Base-by-base conservation (phyloP, 371 early-diverging fungal species). In the Mucor saturninus region DNA sequence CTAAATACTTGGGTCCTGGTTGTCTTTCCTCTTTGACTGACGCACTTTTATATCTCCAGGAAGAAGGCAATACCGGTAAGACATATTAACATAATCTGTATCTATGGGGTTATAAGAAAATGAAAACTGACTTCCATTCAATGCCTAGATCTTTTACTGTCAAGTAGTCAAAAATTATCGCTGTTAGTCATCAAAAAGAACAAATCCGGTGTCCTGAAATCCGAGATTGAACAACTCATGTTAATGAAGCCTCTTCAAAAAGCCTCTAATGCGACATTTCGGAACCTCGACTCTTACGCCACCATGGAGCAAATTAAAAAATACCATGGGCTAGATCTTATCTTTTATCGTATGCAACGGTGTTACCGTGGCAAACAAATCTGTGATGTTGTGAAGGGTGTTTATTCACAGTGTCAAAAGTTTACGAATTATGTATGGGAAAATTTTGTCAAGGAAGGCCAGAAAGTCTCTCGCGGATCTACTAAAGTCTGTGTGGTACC, bases 161-260 rank as follows among this genome's bases (percentile, higher is more conserved):
- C 13, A 1, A 56, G 63, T 42, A 50, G 55, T 9, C 49, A 62
- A 49, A 62, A 62, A 35, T 38, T 62, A 14, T 62, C 63, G 1
- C 56, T 38, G 5, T 40, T 62, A 39, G 37, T 14, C 13, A 53
- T 62, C 5, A 30, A 42, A 4, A n/a, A 10, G 21, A 13, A 42
- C 1, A 39, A 11, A 21, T 6, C 42, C 4, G 40, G 50, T 14
- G 35, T 62, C 40, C 38, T 62, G 11, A 0, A 4, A 8, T 48
- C 55, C 0, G 62, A 62, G 29, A 40, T 30, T 1, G 35, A 5
- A 7, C 29, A 15, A 2, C 39, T 53, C 10, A 55, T 62, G 29
- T 21, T 48, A 11, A 32, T 62, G 37, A 30, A n/a, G 2, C 29
- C 46, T n/a, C 29, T 62, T 2, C 62, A 48, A 26, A 54, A 55